Evolutionary conservation across 495 filamentous ascomycete genomes (phyloP).

Genomic region (Penicillium tannophilum): DNA sequence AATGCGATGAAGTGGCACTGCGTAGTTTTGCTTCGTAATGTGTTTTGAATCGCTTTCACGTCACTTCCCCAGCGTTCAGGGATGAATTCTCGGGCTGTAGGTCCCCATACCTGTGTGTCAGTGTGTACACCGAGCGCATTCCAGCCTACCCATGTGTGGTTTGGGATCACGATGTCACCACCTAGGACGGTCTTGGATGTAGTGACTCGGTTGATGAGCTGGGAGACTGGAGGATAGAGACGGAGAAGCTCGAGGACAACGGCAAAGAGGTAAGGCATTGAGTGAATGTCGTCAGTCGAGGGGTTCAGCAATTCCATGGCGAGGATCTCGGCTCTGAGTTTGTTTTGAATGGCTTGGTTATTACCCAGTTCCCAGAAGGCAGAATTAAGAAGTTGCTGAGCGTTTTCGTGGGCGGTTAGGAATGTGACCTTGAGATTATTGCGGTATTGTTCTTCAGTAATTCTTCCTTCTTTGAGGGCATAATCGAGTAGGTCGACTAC

Average conservation of each 20-base stretch:
- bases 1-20: constrained; percentile 42
- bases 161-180: constrained; percentile 28
- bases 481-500: constrained; percentile 28
- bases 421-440: constrained; percentile 39
- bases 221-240: constrained; percentile 42
- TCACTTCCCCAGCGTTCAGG: constrained; percentile 42
- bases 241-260: constrained; percentile 42
- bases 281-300: constrained; percentile 26
- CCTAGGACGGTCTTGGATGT: constrained; percentile 21
- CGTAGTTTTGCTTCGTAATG: constrained; percentile 30
- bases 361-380: constrained; percentile 35
- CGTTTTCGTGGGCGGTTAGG: constrained; percentile 39
- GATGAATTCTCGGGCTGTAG: constrained; percentile 28
- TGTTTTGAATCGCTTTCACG: constrained; percentile 31
- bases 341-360: constrained; percentile 26
- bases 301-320: constrained; percentile 6
- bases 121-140: constrained; percentile 39
- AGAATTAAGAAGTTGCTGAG: constrained; percentile 35
- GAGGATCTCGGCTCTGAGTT: constrained; percentile 32
- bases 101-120: constrained; percentile 33
- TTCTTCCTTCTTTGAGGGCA: constrained; percentile 24
- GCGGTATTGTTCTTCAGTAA: constrained; percentile 35
- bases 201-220: constrained; percentile 38
- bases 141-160: constrained; percentile 39
- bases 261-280: constrained; percentile 38